phyloP scores from a whole-genome alignment of 768 basidiomycete genomes.

The Suillus subaureus region DNA sequence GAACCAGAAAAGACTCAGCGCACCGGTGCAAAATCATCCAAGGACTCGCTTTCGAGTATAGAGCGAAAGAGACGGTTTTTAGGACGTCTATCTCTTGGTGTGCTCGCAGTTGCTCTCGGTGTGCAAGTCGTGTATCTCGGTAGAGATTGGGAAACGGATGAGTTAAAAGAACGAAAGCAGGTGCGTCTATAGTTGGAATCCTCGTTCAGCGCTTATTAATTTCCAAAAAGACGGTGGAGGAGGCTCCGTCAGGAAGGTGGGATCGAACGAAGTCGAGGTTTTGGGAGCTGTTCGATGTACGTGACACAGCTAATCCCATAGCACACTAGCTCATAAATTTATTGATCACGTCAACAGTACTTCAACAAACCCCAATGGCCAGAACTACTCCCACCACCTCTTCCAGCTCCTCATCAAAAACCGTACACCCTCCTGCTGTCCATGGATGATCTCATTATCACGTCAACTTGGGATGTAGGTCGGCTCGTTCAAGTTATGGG shows the following conservation, averaged over 20 bases:
- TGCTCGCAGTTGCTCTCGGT: slow-evolving; percentile 58
- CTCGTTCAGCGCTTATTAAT: slow-evolving; percentile 1
- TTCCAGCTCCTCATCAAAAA: slow-evolving; percentile 80
- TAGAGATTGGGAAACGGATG: slow-evolving; percentile 75
- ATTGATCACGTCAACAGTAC: slow-evolving; percentile 47
- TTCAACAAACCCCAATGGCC: slow-evolving; percentile 95
- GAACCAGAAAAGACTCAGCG: slow-evolving; percentile 46
- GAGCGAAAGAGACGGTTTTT: slow-evolving; percentile 68
- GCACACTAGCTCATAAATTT: not conserved
- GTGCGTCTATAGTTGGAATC: slow-evolving; percentile 41
- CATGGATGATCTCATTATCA: slow-evolving; percentile 88
- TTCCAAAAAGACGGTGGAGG: slow-evolving; percentile 50
- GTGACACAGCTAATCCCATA: slow-evolving; percentile 25
- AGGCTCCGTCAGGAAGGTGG: slow-evolving; percentile 64
- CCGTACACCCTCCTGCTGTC: slow-evolving; percentile 92
- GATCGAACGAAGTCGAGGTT: slow-evolving; percentile 65
- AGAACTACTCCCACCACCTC: slow-evolving; percentile 86
- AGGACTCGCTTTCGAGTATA: slow-evolving; percentile 75
- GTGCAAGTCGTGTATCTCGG: slow-evolving; percentile 68
- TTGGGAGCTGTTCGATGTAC: slow-evolving; percentile 67
- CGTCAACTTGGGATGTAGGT: slow-evolving; percentile 95
- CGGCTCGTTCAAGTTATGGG: not conserved
- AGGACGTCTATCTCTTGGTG: slow-evolving; percentile 53
- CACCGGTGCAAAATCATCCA: slow-evolving; percentile 79
- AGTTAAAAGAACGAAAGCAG: slow-evolving; percentile 63